Base-by-base conservation (phyloP, 345 rosid species). In the Linum tenue region DNA sequence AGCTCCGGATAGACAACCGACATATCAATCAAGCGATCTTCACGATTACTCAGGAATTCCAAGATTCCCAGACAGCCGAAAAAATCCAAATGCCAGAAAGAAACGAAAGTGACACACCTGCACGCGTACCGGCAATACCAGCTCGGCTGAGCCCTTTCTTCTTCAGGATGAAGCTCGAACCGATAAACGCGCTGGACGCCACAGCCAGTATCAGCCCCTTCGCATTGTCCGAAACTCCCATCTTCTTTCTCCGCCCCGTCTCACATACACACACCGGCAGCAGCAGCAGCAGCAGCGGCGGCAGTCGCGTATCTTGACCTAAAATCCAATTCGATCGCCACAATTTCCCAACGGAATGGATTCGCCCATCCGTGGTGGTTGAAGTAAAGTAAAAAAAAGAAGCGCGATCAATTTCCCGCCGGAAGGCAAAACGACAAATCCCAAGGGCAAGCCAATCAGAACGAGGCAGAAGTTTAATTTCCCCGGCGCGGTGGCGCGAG, bases 121-220 rank as follows among this genome's bases (percentile, higher is more conserved):
- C 97, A 15, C 88, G 90, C 64, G 84, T 74, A 64, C 98, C 98
- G 36, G 75, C 50, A 22, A 85, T 81, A n/a, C 84, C 95, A 64
- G 98, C 98, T 41, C 86, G 86, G 72, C 86, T 89, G 67, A 92
- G 87, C 9, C 98, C 96, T 81, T 85, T 85, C 91, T 92, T 92
- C 92, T 89, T 92, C 80, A 92, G 69, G 64, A 89, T 92, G 84
- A 92, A 92, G 82, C 98, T 92, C 7, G 87, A 71, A 10, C 98
- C 98, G 3, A 87, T 85, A 70, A 92, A 92, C 2, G 81, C 84
- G 60, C 96, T 85, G 3, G 95, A 92, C 41, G 81, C 81, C 59
- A 84, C 81, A 2, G 96, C 98, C 62, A 92, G 72, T 38, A 87
- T 69, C 77, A 89, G 67, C 15, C 98, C 98, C 64, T 68, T 92